These are phyloP conservation scores for Saccharomycopsis hybrid DNA, from an alignment of 1,139 yeast species.

Conservation along the genomic window DNA sequence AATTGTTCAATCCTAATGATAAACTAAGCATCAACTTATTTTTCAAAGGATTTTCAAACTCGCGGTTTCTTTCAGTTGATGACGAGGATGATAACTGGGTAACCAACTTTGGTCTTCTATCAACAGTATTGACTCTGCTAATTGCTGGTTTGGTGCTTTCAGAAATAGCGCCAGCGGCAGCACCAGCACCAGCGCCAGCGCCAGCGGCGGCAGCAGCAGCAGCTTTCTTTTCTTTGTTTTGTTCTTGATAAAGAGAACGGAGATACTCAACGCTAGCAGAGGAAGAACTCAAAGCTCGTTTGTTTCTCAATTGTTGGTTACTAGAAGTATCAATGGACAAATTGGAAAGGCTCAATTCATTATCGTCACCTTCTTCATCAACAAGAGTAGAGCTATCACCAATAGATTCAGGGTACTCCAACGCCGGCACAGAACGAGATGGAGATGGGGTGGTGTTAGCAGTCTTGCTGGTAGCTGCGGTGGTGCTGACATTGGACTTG, in stretches of 20 bases:
- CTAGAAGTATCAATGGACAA: slow-evolving; percentile 6
- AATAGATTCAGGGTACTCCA: background rate
- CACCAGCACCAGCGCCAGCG: background rate
- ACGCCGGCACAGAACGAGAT: no score
- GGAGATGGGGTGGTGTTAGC: background rate
- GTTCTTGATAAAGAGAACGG: slow-evolving; percentile 9
- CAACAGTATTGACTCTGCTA: no score
- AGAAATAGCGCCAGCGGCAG: background rate
- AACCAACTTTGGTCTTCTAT: slow-evolving; percentile 1
- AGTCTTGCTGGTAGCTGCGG: background rate
- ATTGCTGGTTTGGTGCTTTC: no score
- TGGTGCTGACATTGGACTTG: background rate
- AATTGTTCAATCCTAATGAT: slow-evolving; percentile 12
- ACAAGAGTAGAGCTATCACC: background rate
- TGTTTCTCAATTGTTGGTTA: slow-evolving; percentile 12
- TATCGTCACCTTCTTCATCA: slow-evolving; percentile 1
- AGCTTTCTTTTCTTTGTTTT: slow-evolving; percentile 1
- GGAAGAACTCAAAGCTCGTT: slow-evolving; percentile 20
- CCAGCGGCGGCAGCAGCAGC: no score
- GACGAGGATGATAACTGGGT: slow-evolving; percentile 1
- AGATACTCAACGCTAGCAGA: slow-evolving; percentile 20
- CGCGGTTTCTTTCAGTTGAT: background rate
- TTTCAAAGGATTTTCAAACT: slow-evolving; percentile 9
- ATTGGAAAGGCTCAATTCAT: slow-evolving; percentile 1
- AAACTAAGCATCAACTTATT: slow-evolving; percentile 11